Evolutionary conservation across 805 yeast species (phyloP).

Genomic region (Zygosaccharomyces bailii): DNA sequence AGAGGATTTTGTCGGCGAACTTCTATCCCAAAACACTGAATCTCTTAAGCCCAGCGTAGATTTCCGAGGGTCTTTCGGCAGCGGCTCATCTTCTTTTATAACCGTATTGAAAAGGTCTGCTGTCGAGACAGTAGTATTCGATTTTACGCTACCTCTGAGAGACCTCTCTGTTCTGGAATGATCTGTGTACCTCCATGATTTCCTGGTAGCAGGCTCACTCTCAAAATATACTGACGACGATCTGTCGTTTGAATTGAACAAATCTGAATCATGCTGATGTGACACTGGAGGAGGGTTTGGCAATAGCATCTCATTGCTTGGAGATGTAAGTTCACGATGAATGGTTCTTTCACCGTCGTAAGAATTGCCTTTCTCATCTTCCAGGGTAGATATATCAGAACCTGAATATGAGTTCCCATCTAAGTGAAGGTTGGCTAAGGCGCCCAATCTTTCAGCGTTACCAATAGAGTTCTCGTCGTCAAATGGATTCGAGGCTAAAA

Average conservation of each 20-base stretch:
- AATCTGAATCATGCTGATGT: slow-evolving; percentile 24
- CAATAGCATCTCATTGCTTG: slow-evolving; percentile 41
- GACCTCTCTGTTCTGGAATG: slow-evolving; percentile 20
- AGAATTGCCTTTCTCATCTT: slow-evolving; percentile 21
- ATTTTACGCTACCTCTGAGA: slow-evolving; percentile 62
- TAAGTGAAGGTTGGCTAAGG: slow-evolving; percentile 50
- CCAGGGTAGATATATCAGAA: slow-evolving; percentile 48
- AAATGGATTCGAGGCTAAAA: slow-evolving; percentile 30
- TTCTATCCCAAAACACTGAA: slow-evolving; percentile 37
- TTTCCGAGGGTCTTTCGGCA: slow-evolving; percentile 43
- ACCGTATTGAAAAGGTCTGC: slow-evolving; percentile 77
- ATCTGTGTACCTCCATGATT: slow-evolving; percentile 55
- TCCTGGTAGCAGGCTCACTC: slow-evolving; percentile 38
- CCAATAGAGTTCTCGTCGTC: slow-evolving; percentile 27
- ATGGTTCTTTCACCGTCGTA: slow-evolving; percentile 27
- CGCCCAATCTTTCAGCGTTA: slow-evolving; percentile 41
- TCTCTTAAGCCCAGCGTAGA: slow-evolving; percentile 41
- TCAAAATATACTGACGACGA: slow-evolving; percentile 36
- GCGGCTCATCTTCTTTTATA: slow-evolving; percentile 57
- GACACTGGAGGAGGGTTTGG: slow-evolving; percentile 17
- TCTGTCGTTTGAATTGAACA: slow-evolving; percentile 30
- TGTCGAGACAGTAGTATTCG: slow-evolving; percentile 81
- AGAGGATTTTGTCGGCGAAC: slow-evolving; percentile 8
- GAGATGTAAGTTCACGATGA: slow-evolving; percentile 40
- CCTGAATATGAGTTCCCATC: slow-evolving; percentile 49